Percentiles rank a stretch among this genome's conserved stretches.
These are phyloP conservation scores for Apophysomyces sp. DNA, from an alignment of 371 early-diverging fungal genomes.

Conservation along the genomic window DNA sequence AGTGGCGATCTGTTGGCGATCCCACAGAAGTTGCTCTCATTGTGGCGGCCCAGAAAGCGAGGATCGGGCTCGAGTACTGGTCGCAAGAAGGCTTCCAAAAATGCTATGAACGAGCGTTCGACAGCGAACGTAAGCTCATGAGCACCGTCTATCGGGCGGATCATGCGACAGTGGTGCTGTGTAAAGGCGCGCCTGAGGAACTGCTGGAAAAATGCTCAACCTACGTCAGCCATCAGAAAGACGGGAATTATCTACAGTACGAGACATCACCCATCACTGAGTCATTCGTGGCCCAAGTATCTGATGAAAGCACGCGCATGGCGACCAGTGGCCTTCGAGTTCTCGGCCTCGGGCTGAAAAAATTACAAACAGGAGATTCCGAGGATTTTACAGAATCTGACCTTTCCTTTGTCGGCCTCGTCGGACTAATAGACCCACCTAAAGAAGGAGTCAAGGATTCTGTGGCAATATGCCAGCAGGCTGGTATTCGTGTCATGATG, in stretches of 20 bases:
- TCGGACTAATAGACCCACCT: slow-evolving; percentile 94
- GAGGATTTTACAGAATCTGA: slow-evolving; percentile 33
- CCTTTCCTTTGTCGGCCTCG: slow-evolving; percentile 83
- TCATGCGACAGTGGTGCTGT: slow-evolving; percentile 53
- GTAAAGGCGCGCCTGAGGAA: slow-evolving; percentile 93
- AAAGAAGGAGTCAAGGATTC: slow-evolving; percentile 74
- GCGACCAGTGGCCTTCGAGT: slow-evolving; percentile 80
- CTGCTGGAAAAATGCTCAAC: slow-evolving; percentile 67
- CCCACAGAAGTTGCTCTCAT: slow-evolving; percentile 78
- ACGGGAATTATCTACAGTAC: not conserved
- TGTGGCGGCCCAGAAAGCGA: slow-evolving; percentile 62
- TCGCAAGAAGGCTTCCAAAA: slow-evolving; percentile 29
- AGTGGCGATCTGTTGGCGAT: slow-evolving; percentile 75
- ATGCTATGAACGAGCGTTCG: slow-evolving; percentile 63
- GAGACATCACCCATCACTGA: slow-evolving; percentile 51
- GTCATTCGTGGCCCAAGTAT: slow-evolving; percentile 63
- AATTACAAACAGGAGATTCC: slow-evolving; percentile 18
- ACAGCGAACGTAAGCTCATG: slow-evolving; percentile 91
- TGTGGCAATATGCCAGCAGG: slow-evolving; percentile 81
- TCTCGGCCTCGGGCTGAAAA: slow-evolving; percentile 43
- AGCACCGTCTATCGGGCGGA: slow-evolving; percentile 60
- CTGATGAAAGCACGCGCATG: slow-evolving; percentile 75
- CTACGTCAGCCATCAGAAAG: slow-evolving; percentile 32
- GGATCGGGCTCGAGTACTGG: slow-evolving; percentile 33
- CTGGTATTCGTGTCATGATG: slow-evolving; percentile 92